Base-by-base conservation (phyloP, 331 rosid genomes). In the Rosa hybrid region DNA sequence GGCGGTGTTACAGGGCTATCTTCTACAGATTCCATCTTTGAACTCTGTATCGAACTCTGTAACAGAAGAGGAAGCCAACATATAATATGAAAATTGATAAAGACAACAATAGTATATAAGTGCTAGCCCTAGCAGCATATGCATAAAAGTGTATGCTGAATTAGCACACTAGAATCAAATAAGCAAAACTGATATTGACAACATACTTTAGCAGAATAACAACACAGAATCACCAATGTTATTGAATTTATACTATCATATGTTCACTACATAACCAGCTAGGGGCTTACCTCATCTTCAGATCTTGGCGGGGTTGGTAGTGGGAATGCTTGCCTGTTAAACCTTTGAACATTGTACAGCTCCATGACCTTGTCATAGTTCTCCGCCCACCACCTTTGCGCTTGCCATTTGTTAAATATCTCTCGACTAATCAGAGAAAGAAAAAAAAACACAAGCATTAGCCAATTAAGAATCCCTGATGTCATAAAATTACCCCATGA, bases 301-400 rank as follows among this genome's bases (percentile, higher is more conserved):
- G 98, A 92, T 86, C 90, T 90, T 71, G 94, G 94, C 0, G 98
- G 92, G 77, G 96, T 90, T 73, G 97, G 92, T 83, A 94, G 94
- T 48, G 97, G 96, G 88, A 94, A 89, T 18, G 97, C 97, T 54
- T 90, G 88, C 69, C 96, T 89, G 87, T 87, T 90, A 82, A 94
- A 83, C 88, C 97, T 87, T 85, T 90, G 98, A 71, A 94, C 98
- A 81, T 94, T 92, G 91, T 94, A 94, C 60, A 94, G 96, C 81
- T 94, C 98, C 97, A 92, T 94, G 54, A 92, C 94, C 90, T 72
- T 90, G 76, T 94, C 97, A 85, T 90, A 90, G 89, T 94, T 92
- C 79, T 94, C 98, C 12, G 98, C 88, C 98, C 98, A 94, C 98
- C 98, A 94, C 82, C 88, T 94, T 78, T 94, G 98, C 77, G 98